These are phyloP conservation scores for Gaeumannomyces tritici DNA, from an alignment of 2,329 filamentous ascomycete species.

Conservation along the genomic window DNA sequence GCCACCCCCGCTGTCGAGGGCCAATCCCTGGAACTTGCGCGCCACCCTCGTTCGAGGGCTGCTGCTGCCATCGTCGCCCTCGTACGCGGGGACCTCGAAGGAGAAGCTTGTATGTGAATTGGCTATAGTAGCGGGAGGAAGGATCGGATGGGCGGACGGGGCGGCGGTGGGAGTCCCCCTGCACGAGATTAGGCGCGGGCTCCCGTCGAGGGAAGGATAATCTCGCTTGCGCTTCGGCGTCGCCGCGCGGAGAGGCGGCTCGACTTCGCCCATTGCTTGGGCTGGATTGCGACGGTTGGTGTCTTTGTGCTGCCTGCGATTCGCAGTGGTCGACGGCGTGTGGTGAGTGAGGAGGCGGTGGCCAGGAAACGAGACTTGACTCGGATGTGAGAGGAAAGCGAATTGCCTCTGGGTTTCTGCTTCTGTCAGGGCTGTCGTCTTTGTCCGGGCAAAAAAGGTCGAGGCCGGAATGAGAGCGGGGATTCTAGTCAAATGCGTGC, in stretches of 20 bases:
- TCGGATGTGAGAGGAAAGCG: not conserved
- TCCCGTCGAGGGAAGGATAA: slow-evolving; percentile 11
- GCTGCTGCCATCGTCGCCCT: slow-evolving; percentile 33
- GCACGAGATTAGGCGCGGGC: slow-evolving; percentile 1
- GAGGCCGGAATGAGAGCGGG: not conserved
- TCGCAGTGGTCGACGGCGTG: not conserved
- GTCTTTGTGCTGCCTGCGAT: not conserved
- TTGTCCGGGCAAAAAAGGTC: not conserved
- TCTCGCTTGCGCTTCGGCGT: slow-evolving; percentile 20
- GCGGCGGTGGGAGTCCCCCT: not conserved
- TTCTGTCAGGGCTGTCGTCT: not conserved
- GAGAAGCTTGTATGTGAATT: slow-evolving; percentile 1
- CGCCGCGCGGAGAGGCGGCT: slow-evolving; percentile 11
- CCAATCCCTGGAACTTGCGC: slow-evolving; percentile 41
- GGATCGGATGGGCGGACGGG: not conserved
- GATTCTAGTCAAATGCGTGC: not conserved
- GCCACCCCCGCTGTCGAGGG: slow-evolving; percentile 37
- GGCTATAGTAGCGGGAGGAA: not conserved
- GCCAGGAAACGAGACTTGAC: not conserved
- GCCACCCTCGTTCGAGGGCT: slow-evolving; percentile 45
- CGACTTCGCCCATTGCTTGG: not conserved
- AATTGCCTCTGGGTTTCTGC: not conserved
- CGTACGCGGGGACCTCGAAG: slow-evolving; percentile 3
- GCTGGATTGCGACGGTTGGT: not conserved
- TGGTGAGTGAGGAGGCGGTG: not conserved